Conservation (phyloP, 805 yeast species). For the Pichia exigua region DNA sequence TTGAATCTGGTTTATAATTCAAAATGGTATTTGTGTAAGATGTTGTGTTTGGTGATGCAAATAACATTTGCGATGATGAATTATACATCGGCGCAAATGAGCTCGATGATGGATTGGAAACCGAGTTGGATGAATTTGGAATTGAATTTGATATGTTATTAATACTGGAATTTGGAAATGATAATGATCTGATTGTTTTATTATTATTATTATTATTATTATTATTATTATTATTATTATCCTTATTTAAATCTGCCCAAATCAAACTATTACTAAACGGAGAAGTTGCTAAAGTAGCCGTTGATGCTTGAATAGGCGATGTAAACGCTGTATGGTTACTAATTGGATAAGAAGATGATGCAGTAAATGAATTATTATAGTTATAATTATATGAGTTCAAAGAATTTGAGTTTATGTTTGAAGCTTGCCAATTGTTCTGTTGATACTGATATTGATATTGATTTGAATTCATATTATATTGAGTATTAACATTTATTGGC, state of each 20-base stretch:
- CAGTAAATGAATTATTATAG: background rate
- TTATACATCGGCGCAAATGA: background rate
- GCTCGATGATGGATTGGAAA: background rate
- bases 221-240: background rate
- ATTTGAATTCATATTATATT: background rate
- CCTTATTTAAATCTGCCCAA: slow-evolving; percentile 1
- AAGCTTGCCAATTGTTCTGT: background rate
- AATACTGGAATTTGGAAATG: slow-evolving; percentile 2
- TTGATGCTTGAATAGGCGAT: background rate
- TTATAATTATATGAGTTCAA: background rate
- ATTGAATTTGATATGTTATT: background rate
- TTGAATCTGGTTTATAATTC: background rate
- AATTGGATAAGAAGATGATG: background rate
- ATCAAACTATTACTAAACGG: slow-evolving; percentile 17
- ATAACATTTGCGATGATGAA: background rate
- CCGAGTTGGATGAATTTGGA: background rate
- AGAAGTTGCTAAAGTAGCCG: slow-evolving; percentile 14
- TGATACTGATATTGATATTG: slow-evolving; percentile 1
- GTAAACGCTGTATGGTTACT: background rate
- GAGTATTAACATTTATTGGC: slow-evolving; percentile 1
- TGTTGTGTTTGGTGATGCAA: slow-evolving; percentile 1
- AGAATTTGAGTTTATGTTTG: background rate
- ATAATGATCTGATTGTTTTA: slow-evolving; percentile 4
- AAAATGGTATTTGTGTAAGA: background rate
- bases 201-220: background rate